phyloP scores from a whole-genome alignment of 2,329 filamentous ascomycete genomes.

The Phialophora macrospora region DNA sequence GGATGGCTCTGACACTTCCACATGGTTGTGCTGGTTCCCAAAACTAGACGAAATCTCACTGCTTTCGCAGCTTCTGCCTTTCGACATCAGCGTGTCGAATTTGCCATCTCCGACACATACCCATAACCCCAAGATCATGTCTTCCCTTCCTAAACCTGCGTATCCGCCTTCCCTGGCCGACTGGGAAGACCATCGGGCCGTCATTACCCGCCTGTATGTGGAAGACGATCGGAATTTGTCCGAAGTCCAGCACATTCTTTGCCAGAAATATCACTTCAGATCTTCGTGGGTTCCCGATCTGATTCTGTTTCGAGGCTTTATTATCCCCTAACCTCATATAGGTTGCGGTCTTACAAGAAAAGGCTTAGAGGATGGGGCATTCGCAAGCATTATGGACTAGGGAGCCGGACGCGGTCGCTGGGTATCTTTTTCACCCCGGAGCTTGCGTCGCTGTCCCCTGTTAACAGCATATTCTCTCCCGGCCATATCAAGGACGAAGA shows the following conservation, averaged over 20 bases:
- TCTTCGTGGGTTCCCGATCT: background rate
- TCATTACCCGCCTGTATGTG: constrained; percentile 6
- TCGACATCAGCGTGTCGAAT: background rate
- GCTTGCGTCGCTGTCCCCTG: background rate
- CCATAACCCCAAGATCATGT: background rate
- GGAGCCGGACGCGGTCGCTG: background rate
- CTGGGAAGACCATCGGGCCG: constrained; percentile 8
- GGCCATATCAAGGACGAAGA: constrained; percentile 1
- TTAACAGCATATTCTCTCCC: background rate
- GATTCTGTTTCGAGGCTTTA: background rate
- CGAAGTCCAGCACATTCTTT: constrained; percentile 13
- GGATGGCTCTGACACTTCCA: background rate
- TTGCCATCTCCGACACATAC: background rate
- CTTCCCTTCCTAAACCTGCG: background rate
- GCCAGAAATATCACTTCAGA: constrained; percentile 12
- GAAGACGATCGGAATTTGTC: constrained; percentile 10
- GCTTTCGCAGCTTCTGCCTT: background rate
- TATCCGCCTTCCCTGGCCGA: constrained; percentile 17
- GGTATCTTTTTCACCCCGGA: background rate
- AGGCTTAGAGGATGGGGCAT: constrained; percentile 13
- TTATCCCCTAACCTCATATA: background rate
- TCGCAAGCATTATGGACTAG: constrained; percentile 5
- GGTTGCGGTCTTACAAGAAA: constrained; percentile 16
- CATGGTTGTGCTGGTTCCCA: background rate
- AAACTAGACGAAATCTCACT: background rate